Evolutionary conservation across 2,329 filamentous ascomycete genomes (phyloP), one percentile per base, ranked within the genome.

Genomic region (Colletotrichum sp.): DNA sequence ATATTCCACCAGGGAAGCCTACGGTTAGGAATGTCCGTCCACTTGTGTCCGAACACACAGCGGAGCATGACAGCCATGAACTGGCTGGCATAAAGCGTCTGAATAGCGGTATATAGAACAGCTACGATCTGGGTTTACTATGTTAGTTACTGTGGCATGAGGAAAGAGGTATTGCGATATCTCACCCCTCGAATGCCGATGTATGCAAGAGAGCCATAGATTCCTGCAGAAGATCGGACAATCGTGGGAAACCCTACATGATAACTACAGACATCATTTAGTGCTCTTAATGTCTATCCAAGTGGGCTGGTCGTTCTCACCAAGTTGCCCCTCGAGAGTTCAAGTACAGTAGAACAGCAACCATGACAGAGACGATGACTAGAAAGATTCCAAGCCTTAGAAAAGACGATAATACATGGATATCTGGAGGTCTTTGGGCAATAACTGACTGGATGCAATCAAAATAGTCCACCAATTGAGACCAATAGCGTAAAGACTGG

Each of bases 191-290:
- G 73, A 54, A 76, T 31, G 24, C 72, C 70, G 16, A 76, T 47
- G 61, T 73, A 75, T 18, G 68, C 63, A 27, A 71, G 24, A 6
- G 73, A 70, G 16, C 75, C 75, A 33, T 61, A 73, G 24, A 75
- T 54, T 51, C 75, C 75, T n/a, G 66, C 73, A 7, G 62, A 34
- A 11, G 68, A 43, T 7, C 73, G 62, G 7, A 75, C 64, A 29
- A 69, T 70, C 9, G 66, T 70, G 3, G 75, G 75, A 33, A 67
- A 75, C 9, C 75, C 75, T 57, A 76, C 70, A 24, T 76, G 75
- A 31, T 76, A 76, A 34, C 61, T 31, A 31, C 33, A 34, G 18
- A 47, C 7, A 8, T 57, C 13, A 57, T 16, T 57, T 2, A 29
- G 54, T 29, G 13, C 16, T 29, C 27, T 16, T 11, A 47, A 5